Evolutionary conservation across 257 asterid genomes (phyloP).

Genomic region (Datura wrightii): DNA sequence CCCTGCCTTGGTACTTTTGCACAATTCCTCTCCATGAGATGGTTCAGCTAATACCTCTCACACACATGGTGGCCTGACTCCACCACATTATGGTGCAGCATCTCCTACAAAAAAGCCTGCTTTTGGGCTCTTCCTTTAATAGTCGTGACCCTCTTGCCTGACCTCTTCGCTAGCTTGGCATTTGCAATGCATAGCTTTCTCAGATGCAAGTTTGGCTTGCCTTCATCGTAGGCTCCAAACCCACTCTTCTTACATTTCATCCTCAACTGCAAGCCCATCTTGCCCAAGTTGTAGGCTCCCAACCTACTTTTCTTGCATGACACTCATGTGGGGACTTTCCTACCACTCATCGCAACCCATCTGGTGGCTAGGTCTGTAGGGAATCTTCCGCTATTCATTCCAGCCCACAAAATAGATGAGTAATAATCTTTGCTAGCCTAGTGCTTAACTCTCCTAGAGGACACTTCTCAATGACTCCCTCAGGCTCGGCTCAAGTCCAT

Average conservation of each 20-base stretch:
- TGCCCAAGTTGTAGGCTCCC: background rate
- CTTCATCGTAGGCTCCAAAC: no score
- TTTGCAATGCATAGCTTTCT: background rate
- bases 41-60: background rate
- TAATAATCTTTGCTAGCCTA: no score
- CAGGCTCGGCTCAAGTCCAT: background rate
- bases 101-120: background rate
- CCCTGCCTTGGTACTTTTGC: background rate
- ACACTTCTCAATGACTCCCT: background rate
- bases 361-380: background rate
- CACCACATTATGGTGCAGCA: no score
- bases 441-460: no score
- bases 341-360: background rate
- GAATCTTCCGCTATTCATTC: no score
- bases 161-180: no score
- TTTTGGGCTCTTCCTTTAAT: no score
- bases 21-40: background rate
- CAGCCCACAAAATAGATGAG: no score
- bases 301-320: background rate
- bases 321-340: background rate
- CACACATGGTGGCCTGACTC: background rate
- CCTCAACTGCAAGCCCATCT: background rate
- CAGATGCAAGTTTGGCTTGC: no score
- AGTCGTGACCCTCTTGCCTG: no score
- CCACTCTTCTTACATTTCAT: no score